Evolutionary conservation across 306 rosid species (phyloP).

Genomic region (Pyrus communis): DNA sequence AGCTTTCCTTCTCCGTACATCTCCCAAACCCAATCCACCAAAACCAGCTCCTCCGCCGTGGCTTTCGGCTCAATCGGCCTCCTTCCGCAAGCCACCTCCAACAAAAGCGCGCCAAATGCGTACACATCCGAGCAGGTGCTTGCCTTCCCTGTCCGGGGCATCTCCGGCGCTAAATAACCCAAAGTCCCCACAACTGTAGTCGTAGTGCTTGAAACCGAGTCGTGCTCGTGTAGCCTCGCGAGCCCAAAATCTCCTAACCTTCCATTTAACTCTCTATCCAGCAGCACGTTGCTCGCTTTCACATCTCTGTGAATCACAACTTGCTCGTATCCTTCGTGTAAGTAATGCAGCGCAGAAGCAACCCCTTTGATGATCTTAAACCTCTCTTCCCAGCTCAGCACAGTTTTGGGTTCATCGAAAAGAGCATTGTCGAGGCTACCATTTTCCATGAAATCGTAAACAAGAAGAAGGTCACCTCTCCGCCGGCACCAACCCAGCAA

Average conservation of each 20-base stretch:
- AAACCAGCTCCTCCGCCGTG: conserved; percentile 43
- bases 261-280: conserved; percentile 67
- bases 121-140: conserved; percentile 65
- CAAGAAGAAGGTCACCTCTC: conserved; percentile 58
- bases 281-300: conserved; percentile 73
- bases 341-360: conserved; percentile 64
- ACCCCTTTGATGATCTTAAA: conserved; percentile 66
- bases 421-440: conserved; percentile 68
- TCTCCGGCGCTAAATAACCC: conserved; percentile 81
- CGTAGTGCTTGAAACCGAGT: conserved; percentile 50
- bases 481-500: conserved; percentile 79
- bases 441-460: conserved; percentile 75
- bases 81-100: conserved; percentile 65
- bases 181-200: conserved; percentile 79
- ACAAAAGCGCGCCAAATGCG: conserved; percentile 67
- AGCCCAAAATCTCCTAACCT: conserved; percentile 73
- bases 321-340: conserved; percentile 80
- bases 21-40: conserved; percentile 85
- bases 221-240: conserved; percentile 78
- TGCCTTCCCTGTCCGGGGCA: conserved; percentile 68
- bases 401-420: conserved; percentile 40
- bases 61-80: conserved; percentile 69
- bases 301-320: conserved; percentile 79
- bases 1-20: conserved; percentile 37
- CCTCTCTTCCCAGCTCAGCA: conserved; percentile 68